A percentile compares a stretch with the other conserved stretches of the same genome.
These are phyloP conservation scores for Phascolomyces articulosus DNA, from an alignment of 371 early-diverging fungal species.

Conservation along the genomic window DNA sequence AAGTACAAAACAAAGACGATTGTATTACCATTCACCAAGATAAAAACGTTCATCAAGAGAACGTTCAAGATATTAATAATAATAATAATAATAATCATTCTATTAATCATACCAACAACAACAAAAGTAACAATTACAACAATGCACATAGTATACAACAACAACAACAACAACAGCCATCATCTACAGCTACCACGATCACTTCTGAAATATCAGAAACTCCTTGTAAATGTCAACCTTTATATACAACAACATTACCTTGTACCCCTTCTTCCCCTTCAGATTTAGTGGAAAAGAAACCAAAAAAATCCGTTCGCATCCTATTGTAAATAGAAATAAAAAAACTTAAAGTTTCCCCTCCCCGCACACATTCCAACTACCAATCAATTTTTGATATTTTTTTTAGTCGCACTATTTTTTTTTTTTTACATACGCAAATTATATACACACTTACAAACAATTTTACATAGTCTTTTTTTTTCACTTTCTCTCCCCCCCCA, in stretches of 20 bases:
- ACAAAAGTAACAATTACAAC: neutral
- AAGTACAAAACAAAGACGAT: neutral
- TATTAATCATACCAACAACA: neutral
- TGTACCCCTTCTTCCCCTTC: neutral
- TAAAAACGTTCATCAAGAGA: no score
- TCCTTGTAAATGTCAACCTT: conserved; percentile 12
- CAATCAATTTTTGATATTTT: no score
- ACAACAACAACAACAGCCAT: conserved; percentile 1
- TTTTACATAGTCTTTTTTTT: no score
- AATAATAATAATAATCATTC: neutral
- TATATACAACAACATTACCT: conserved; percentile 2
- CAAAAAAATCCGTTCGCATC: conserved; percentile 18
- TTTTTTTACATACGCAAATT: no score
- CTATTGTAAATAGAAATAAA: conserved; percentile 12
- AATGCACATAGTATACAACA: neutral
- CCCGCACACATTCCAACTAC: neutral
- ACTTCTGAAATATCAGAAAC: neutral
- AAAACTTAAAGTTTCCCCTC: neutral
- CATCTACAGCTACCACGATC: no score
- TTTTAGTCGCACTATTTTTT: no score
- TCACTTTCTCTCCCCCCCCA: no score
- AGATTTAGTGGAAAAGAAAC: neutral
- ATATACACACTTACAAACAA: no score
- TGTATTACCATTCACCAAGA: neutral
- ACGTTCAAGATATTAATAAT: neutral